Evolutionary conservation across 306 rosid species (phyloP), one percentile per base, ranked within the genome.

Genomic region (Senna tora): DNA sequence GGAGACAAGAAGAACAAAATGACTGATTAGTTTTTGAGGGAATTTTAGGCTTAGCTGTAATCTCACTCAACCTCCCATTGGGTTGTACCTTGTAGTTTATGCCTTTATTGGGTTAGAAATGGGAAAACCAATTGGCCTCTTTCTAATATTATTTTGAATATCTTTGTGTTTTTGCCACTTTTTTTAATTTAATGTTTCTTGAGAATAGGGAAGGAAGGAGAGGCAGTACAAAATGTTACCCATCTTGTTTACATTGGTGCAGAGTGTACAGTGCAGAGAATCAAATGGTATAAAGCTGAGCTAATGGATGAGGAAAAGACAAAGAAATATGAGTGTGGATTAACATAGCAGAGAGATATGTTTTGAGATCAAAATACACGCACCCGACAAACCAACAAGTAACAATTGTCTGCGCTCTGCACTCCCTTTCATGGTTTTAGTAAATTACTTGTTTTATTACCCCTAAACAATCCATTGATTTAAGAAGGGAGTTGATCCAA

Each of bases 1-100:
- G 81, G 79, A 67, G 85, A 84, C 88, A 81, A 68, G 34, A 62
- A 52, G 73, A 62, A 63, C 79, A 84, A 66, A 75, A 15, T 61
- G 76, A 53, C 58, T 64, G 73, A 75, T 74, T 63, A 62, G 30
- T 67, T 71, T 39, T 42, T 57, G 47, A 32, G 53, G 17, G 21
- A 73, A 34, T 41, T 41, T 42, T 49, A 13, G 60, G 46, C 72
- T 21, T 68, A 45, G 72, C 79, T 54, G 79, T 46, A 36, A 28
- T 39, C 33, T 57, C 16, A 54, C 36, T 64, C 50, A 46, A 47
- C 67, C 28, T 67, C 54, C 5, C 41, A 8, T 57, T 54, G 65
- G 20, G 8, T 41, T 52, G 12, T 16, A 34, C 73, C 59, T n/a
- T 16, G 16, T 9, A 11, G 16, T 10, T 62, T 42, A 20, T 56